These are phyloP conservation scores for Umbelopsis vinacea DNA, from an alignment of 192 early-diverging fungal genomes.

Conservation along the genomic window DNA sequence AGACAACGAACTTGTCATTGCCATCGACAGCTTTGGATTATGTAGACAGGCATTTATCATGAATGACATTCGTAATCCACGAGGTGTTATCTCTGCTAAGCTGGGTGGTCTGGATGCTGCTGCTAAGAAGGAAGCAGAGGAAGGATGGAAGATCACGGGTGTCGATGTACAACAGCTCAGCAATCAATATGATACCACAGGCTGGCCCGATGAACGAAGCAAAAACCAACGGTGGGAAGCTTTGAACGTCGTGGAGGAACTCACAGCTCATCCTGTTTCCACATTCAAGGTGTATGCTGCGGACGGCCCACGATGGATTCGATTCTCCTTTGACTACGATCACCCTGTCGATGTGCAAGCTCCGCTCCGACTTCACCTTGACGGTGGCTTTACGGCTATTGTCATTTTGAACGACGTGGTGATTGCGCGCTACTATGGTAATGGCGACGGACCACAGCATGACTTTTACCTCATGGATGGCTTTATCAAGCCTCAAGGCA, in stretches of 20 bases:
- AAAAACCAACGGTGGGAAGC: slow-evolving; percentile 29
- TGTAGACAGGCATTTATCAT: slow-evolving; percentile 69
- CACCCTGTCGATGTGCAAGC: slow-evolving; percentile 30
- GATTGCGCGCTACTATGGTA: slow-evolving; percentile 73
- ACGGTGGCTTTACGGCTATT: slow-evolving; percentile 71
- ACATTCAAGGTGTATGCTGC: slow-evolving; percentile 28
- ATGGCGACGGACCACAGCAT: slow-evolving; percentile 66
- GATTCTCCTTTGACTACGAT: slow-evolving; percentile 40
- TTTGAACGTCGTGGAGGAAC: background rate
- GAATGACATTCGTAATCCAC: slow-evolving; percentile 76
- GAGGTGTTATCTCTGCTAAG: slow-evolving; percentile 72
- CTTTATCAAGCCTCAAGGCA: slow-evolving; percentile 40
- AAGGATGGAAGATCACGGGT: slow-evolving; percentile 72
- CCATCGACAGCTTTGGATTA: slow-evolving; percentile 81
- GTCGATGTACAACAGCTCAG: slow-evolving; percentile 69
- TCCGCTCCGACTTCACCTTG: slow-evolving; percentile 67
- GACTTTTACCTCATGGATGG: slow-evolving; percentile 72
- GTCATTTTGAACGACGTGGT: slow-evolving; percentile 71
- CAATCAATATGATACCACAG: slow-evolving; percentile 66
- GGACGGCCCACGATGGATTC: slow-evolving; percentile 35
- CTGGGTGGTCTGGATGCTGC: slow-evolving; percentile 57
- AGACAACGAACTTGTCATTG: slow-evolving; percentile 66
- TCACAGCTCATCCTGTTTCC: background rate
- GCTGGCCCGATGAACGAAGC: slow-evolving; percentile 73
- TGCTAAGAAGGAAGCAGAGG: slow-evolving; percentile 44